Evolutionary conservation across 1,284 basidiomycete genomes (phyloP).

Genomic region (Irpex sp.): DNA sequence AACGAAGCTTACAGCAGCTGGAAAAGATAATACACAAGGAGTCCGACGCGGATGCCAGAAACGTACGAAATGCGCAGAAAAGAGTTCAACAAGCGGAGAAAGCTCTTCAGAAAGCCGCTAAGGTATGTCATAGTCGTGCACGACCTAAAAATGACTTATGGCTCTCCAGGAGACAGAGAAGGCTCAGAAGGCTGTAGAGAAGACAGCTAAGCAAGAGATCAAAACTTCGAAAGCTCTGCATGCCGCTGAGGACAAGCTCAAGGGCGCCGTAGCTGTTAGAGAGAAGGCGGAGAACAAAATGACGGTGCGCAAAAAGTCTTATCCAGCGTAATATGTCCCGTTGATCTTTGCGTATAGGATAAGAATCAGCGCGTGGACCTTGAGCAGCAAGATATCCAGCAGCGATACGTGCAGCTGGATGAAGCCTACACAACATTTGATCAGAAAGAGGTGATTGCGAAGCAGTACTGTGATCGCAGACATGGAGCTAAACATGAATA

Average conservation of each 20-base stretch:
- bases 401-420: slow-evolving; percentile 8
- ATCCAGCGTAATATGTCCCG: neutral
- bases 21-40: slow-evolving; percentile 14
- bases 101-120: slow-evolving; percentile 11
- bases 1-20: slow-evolving; percentile 8
- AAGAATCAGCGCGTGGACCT: slow-evolving; percentile 7
- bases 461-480: neutral
- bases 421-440: slow-evolving; percentile 1
- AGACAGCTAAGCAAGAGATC: slow-evolving; percentile 5
- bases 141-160: neutral
- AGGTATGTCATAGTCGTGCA: slow-evolving; percentile 5
- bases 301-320: slow-evolving; percentile 2
- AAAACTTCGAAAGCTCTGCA: slow-evolving; percentile 11
- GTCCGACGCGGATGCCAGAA: slow-evolving; percentile 11
- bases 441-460: slow-evolving; percentile 5
- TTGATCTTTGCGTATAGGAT: slow-evolving; percentile 2
- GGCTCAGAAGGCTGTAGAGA: slow-evolving; percentile 9
- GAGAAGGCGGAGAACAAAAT: slow-evolving; percentile 10
- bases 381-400: slow-evolving; percentile 13
- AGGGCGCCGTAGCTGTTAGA: neutral
- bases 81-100: slow-evolving; percentile 14
- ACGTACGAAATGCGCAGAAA: slow-evolving; percentile 11
- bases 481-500: neutral
- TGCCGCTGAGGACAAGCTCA: slow-evolving; percentile 7
- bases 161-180: slow-evolving; percentile 11